Percentiles rank a stretch among this genome's conserved stretches.
Evolutionary conservation across 2,329 filamentous ascomycete species (phyloP).

Genomic region (Anthostomella pinea): DNA sequence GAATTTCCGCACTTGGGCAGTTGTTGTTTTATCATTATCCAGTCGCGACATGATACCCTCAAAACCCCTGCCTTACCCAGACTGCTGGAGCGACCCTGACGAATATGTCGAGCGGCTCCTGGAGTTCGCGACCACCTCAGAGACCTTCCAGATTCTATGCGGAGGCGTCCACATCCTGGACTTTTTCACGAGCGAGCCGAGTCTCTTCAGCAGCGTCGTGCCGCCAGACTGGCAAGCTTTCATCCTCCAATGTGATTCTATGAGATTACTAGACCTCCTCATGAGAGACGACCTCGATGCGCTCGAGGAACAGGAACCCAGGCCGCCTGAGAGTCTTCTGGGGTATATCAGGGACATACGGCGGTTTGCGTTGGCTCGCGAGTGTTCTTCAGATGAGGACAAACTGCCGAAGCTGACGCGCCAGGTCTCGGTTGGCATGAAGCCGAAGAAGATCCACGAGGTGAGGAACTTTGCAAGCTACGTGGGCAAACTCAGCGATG

Average conservation of each 20-base stretch:
- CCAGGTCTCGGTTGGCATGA: slow-evolving; percentile 85
- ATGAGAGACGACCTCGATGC: slow-evolving; percentile 69
- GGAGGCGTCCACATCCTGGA: slow-evolving; percentile 97
- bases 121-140: slow-evolving; percentile 69
- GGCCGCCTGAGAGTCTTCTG: slow-evolving; percentile 57
- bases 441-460: slow-evolving; percentile 91
- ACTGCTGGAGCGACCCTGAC: slow-evolving; percentile 68
- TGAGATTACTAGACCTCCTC: slow-evolving; percentile 75
- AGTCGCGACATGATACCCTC: slow-evolving; percentile 43
- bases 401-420: slow-evolving; percentile 60
- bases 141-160: slow-evolving; percentile 82
- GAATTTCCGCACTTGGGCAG: too few species aligned
- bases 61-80: slow-evolving; percentile 64
- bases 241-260: slow-evolving; percentile 67
- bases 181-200: slow-evolving; percentile 84
- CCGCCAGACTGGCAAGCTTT: slow-evolving; percentile 80
- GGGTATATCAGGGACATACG: slow-evolving; percentile 72
- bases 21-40: neutral
- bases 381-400: slow-evolving; percentile 47
- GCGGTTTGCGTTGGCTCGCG: slow-evolving; percentile 62
- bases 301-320: slow-evolving; percentile 26
- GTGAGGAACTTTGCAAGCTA: slow-evolving; percentile 88
- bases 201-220: slow-evolving; percentile 75
- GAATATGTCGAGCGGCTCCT: slow-evolving; percentile 78
- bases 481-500: slow-evolving; percentile 59